Evolutionary conservation across 116 monocot species (phyloP).

Genomic region (Phalaenopsis hybrid): DNA sequence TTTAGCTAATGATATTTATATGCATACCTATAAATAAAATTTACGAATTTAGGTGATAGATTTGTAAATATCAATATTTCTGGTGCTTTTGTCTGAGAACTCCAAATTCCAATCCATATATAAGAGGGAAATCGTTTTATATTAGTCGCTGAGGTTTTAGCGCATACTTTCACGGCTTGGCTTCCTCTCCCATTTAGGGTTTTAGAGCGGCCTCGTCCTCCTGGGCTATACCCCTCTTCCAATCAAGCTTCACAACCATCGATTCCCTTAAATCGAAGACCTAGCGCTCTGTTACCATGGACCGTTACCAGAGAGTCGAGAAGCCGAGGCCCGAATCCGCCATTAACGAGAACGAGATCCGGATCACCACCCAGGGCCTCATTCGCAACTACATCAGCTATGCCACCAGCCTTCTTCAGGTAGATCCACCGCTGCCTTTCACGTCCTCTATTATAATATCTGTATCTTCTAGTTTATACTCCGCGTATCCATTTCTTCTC

Average conservation of each 20-base stretch:
- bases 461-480: no score
- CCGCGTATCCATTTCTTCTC: background rate
- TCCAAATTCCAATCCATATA: background rate
- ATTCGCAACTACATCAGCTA: conserved; percentile 89
- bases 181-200: conserved; percentile 5
- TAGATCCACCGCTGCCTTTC: background rate
- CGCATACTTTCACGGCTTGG: conserved; percentile 1
- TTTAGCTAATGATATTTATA: no score
- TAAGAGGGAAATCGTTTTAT: no score
- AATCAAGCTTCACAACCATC: background rate
- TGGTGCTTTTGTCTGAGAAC: no score
- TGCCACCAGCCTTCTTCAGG: conserved; percentile 70
- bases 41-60: no score
- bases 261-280: background rate
- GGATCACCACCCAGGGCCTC: conserved; percentile 84
- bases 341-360: conserved; percentile 91
- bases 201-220: background rate
- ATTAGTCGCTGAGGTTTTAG: conserved; percentile 5
- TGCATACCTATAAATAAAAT: no score
- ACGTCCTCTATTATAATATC: background rate
- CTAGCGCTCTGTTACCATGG: conserved; percentile 37
- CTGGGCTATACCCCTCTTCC: background rate
- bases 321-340: conserved; percentile 69
- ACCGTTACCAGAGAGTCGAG: conserved; percentile 90
- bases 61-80: no score